These are phyloP conservation scores for Capronia americana DNA, from an alignment of 2,329 filamentous ascomycete genomes.

Conservation along the genomic window DNA sequence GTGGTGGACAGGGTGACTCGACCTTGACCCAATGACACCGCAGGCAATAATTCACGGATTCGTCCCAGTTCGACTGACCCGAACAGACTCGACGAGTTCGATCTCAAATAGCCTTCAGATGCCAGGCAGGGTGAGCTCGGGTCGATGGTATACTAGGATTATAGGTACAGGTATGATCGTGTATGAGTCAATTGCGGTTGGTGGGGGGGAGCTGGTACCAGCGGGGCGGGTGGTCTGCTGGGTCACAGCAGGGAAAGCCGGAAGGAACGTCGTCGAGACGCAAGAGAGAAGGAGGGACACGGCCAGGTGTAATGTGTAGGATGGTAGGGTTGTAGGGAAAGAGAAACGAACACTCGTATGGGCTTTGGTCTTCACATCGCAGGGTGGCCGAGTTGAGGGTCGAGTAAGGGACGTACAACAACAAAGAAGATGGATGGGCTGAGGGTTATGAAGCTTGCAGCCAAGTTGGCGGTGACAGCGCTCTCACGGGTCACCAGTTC, in stretches of 20 bases:
- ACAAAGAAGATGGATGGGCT: constrained; percentile 25
- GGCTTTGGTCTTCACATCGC: constrained; percentile 35
- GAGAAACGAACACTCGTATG: constrained; percentile 30
- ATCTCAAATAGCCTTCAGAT: constrained; percentile 11
- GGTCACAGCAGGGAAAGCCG: constrained; percentile 34
- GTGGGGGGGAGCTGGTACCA: constrained; percentile 25
- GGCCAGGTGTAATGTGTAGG: constrained; percentile 29
- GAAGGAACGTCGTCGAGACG: constrained; percentile 37
- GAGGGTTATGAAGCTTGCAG: constrained; percentile 26
- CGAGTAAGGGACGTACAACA: constrained; percentile 28
- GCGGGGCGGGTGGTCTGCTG: constrained; percentile 28
- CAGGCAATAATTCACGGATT: constrained; percentile 28
- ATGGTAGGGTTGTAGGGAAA: constrained; percentile 21
- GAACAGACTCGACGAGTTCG: constrained; percentile 13
- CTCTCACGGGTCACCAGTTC: constrained; percentile 8
- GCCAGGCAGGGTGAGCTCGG: constrained; percentile 23
- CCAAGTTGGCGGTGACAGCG: constrained; percentile 31
- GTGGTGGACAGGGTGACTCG: constrained; percentile 22
- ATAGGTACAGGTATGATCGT: constrained; percentile 28
- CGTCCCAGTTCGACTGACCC: constrained; percentile 10
- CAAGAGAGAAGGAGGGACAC: constrained; percentile 33
- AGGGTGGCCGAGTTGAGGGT: constrained; percentile 28
- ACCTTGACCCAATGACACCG: constrained; percentile 23
- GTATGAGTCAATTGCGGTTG: constrained; percentile 20
- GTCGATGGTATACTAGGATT: constrained; percentile 31